Conservation (phyloP, 768 basidiomycete species). For the Dentipellis sp. region DNA sequence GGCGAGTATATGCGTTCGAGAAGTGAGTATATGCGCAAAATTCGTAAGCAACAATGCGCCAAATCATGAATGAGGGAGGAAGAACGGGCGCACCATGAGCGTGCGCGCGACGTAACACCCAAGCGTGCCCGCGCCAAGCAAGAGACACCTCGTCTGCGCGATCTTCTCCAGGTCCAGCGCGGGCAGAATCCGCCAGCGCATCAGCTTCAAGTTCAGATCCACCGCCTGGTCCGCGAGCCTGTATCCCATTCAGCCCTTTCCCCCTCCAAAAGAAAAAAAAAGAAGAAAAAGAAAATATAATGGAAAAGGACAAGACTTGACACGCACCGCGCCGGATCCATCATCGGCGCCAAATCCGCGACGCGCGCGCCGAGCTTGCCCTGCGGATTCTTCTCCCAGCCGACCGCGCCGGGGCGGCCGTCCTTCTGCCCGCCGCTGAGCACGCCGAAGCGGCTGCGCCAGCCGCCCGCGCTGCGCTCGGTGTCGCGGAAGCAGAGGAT, state of each 20-base stretch:
- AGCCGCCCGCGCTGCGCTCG: conserved; percentile 37
- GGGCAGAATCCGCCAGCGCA: conserved; percentile 96
- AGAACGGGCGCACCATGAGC: conserved; percentile 60
- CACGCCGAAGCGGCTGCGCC: conserved; percentile 59
- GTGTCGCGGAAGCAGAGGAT: conserved; percentile 74
- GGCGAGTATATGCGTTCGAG: too few relatives aligned
- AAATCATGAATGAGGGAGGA: not conserved
- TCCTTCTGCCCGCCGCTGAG: conserved; percentile 29
- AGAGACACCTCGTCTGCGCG: conserved; percentile 65
- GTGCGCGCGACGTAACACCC: conserved; percentile 93
- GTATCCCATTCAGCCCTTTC: not conserved
- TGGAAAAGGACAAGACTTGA: not conserved
- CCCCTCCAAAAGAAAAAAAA: not conserved
- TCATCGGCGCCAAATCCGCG: conserved; percentile 90
- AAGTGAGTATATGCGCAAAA: not conserved
- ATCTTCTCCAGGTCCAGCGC: conserved; percentile 83
- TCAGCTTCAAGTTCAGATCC: conserved; percentile 94
- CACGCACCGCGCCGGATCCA: conserved; percentile 78
- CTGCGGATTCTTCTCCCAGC: conserved; percentile 91
- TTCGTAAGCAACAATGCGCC: too few relatives aligned
- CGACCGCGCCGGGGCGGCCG: conserved; percentile 56
- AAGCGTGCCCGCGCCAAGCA: conserved; percentile 92
- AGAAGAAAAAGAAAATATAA: too few relatives aligned
- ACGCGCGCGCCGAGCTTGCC: conserved; percentile 83
- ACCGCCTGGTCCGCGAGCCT: conserved; percentile 95